Percentiles rank a stretch among this genome's conserved stretches.
These are phyloP conservation scores for Peniophora sp. DNA, from an alignment of 1,284 basidiomycete species.

Conservation along the genomic window DNA sequence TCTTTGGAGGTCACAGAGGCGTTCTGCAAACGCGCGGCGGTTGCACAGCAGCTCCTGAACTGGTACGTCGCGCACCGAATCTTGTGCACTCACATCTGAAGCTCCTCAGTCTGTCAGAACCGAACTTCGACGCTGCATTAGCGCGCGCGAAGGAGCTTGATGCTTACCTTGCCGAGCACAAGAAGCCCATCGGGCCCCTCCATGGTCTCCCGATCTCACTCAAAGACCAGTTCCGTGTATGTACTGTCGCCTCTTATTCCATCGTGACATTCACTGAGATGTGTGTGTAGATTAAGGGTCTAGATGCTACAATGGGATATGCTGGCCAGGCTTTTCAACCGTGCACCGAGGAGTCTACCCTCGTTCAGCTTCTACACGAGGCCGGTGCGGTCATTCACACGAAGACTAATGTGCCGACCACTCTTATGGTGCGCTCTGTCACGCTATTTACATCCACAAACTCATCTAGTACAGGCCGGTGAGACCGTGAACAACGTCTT, in stretches of 20 bases:
- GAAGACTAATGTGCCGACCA: neutral
- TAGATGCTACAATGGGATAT: conserved; percentile 19
- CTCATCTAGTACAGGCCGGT: neutral
- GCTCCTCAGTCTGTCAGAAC: conserved; percentile 41
- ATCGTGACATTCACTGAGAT: conserved; percentile 21
- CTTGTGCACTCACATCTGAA: conserved; percentile 8
- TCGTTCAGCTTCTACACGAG: neutral
- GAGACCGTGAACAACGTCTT: neutral
- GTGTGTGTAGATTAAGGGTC: conserved; percentile 8
- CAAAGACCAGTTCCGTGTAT: conserved; percentile 28
- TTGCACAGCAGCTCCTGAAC: conserved; percentile 54
- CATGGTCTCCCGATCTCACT: conserved; percentile 43
- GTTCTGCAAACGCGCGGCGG: conserved; percentile 50
- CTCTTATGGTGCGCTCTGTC: neutral
- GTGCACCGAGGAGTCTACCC: conserved; percentile 15
- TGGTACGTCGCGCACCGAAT: neutral
- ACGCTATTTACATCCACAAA: neutral
- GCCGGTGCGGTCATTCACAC: neutral
- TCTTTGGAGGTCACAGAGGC: conserved; percentile 41
- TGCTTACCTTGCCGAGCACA: conserved; percentile 26
- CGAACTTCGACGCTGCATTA: conserved; percentile 36
- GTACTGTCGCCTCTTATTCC: neutral
- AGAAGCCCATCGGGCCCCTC: conserved; percentile 34
- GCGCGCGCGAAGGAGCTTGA: conserved; percentile 35
- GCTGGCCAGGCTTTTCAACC: conserved; percentile 26